phyloP scores from a whole-genome alignment of 1,284 basidiomycete species.

The Lentinula novae-zelandiae region DNA sequence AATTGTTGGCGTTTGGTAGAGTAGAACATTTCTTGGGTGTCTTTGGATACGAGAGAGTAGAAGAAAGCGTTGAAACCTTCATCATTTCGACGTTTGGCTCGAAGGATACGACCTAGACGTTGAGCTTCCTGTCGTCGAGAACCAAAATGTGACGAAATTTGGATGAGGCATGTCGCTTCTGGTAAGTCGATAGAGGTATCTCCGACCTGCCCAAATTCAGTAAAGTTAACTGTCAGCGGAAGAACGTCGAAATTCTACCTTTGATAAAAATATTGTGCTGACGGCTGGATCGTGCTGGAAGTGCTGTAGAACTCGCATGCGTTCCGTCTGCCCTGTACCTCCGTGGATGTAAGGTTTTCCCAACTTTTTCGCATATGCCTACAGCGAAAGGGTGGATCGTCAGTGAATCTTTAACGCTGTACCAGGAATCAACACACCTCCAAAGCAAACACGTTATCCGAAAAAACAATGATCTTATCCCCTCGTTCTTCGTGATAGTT shows the following conservation, averaged over 20 bases:
- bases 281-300: constrained; percentile 97
- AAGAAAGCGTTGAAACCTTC: constrained; percentile 99
- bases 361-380: constrained; percentile 87
- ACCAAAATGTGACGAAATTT: constrained; percentile 99
- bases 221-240: background rate
- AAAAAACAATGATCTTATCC: constrained; percentile 99
- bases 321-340: constrained; percentile 92
- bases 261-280: constrained; percentile 98
- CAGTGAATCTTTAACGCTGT: background rate
- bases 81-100: constrained; percentile 97
- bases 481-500: constrained; percentile 97
- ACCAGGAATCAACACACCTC: constrained; percentile 60
- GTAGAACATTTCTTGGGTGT: constrained; percentile 99
- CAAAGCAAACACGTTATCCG: constrained; percentile 96
- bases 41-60: constrained; percentile 97
- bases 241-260: constrained; percentile 43
- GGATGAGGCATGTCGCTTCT: constrained; percentile 98
- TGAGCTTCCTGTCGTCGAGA: constrained; percentile 98
- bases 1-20: constrained; percentile 99
- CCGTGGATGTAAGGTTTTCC: constrained; percentile 97
- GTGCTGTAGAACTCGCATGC: constrained; percentile 91
- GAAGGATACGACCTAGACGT: constrained; percentile 89
- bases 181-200: constrained; percentile 99
- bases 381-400: background rate
- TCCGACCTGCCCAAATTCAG: constrained; percentile 67